These are phyloP conservation scores for Dictyostelium intermedium DNA, from an alignment of 78 protist genomes.

Conservation along the genomic window DNA sequence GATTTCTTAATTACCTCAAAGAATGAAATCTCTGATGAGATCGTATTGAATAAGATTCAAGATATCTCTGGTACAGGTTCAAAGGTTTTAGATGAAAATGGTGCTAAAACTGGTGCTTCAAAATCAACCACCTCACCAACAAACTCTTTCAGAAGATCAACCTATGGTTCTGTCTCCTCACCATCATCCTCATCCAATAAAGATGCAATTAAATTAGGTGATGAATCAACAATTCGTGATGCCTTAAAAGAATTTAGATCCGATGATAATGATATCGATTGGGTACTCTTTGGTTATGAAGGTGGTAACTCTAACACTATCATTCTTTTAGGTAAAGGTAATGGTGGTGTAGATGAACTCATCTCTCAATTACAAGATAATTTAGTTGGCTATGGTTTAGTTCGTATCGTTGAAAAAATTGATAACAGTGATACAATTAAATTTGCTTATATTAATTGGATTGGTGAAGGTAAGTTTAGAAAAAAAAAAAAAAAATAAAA, in stretches of 20 bases:
- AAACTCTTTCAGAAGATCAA: background rate
- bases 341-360: conserved; percentile 42
- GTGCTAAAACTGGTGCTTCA: conserved; percentile 15
- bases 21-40: conserved; percentile 55
- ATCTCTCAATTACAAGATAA: background rate
- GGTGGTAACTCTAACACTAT: conserved; percentile 62
- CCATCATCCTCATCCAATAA: background rate
- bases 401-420: conserved; percentile 68
- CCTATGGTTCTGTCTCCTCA: background rate
- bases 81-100: conserved; percentile 55
- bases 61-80: conserved; percentile 79
- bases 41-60: conserved; percentile 44
- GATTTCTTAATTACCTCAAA: conserved; percentile 41
- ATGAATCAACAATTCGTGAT: conserved; percentile 49
- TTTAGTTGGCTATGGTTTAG: conserved; percentile 68
- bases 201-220: conserved; percentile 28
- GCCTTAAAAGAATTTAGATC: conserved; percentile 76
- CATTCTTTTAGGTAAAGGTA: conserved; percentile 54
- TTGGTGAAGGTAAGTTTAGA: conserved; percentile 17
- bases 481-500: no score
- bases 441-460: conserved; percentile 74
- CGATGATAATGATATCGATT: conserved; percentile 42
- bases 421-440: conserved; percentile 78
- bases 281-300: conserved; percentile 82
- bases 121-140: background rate